A percentile compares a stretch with the other conserved stretches of the same genome.
These are phyloP conservation scores for Nicotiana benthamiana DNA, from an alignment of 257 asterid genomes.

Conservation along the genomic window DNA sequence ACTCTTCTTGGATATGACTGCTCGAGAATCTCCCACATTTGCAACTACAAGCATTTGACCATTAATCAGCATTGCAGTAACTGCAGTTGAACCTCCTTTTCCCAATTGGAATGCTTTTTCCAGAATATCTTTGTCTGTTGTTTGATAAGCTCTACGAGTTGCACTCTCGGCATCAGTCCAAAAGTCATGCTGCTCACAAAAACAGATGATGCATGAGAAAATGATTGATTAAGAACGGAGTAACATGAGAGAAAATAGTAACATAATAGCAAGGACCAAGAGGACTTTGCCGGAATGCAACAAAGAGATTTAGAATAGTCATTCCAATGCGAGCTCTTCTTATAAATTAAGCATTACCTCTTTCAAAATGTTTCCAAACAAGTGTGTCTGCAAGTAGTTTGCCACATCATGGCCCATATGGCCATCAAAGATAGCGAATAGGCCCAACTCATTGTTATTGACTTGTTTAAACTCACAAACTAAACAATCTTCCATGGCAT, in stretches of 20 bases:
- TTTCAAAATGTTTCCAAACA: conserved; percentile 59
- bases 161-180: conserved; percentile 62
- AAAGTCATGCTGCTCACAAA: conserved; percentile 50
- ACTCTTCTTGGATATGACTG: conserved; percentile 58
- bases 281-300: background rate
- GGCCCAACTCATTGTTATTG: conserved; percentile 58
- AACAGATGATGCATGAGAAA: background rate
- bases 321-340: background rate
- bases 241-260: background rate
- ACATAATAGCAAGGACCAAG: background rate
- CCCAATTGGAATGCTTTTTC: conserved; percentile 61
- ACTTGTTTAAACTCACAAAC: conserved; percentile 56
- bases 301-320: background rate
- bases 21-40: conserved; percentile 90
- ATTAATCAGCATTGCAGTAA: conserved; percentile 72
- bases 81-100: conserved; percentile 93
- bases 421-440: conserved; percentile 87
- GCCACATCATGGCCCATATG: conserved; percentile 92
- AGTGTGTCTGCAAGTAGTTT: conserved; percentile 53
- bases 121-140: conserved; percentile 59
- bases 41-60: conserved; percentile 75
- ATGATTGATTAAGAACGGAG: background rate
- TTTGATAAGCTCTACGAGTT: conserved; percentile 49
- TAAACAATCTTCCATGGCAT: conserved; percentile 83
- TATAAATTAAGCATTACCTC: conserved; percentile 32